Evolutionary conservation across 306 rosid species (phyloP), one percentile per base, ranked within the genome.

Genomic region (Gynostemma pentaphyllum): DNA sequence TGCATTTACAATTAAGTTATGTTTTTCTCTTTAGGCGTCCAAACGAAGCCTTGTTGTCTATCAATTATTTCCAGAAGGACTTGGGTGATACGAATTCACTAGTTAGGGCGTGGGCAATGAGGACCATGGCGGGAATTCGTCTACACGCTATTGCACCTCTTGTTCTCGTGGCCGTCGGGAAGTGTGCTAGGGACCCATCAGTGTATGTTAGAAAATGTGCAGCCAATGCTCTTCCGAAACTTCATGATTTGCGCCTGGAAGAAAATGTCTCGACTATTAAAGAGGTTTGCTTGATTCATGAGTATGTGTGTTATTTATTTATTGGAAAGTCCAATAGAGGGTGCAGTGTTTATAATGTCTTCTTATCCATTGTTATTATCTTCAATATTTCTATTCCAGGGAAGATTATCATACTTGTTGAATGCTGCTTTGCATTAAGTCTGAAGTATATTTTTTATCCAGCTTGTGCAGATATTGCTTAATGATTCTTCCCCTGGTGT

Each of bases 51-150:
- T 81, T 92, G 87, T 75, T 92, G 39, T 92, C 99, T 2, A 92
- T 92, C 63, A 92, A 94, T 81, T 94, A 72, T 66, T 94, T 94
- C 74, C 99, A 94, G 66, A 94, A 81, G 82, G 99, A 94, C 70
- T 68, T 94, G 41, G 94, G 86, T 69, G 97, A 94, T 75, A 73
- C 84, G 9, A 94, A 82, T 45, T 89, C 99, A 0, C 75, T 88
- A 62, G 97, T 94, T 64, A 86, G 99, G 79, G 99, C 95, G 2
- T 94, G 97, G 94, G 99, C 99, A 22, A 76, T 88, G 60, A 90
- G 97, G 45, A 82, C 99, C 46, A 84, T 94, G 96, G 97, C 99
- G 0, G 99, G 99, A 57, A 94, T 94, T 24, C 84, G 97, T 63
- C 87, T 94, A 10, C 95, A 84, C 68, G 97, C 66, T 68, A 86